Evolutionary conservation across 257 asterid genomes (phyloP), one percentile per base, ranked within the genome.

Genomic region (Plantago ovata): DNA sequence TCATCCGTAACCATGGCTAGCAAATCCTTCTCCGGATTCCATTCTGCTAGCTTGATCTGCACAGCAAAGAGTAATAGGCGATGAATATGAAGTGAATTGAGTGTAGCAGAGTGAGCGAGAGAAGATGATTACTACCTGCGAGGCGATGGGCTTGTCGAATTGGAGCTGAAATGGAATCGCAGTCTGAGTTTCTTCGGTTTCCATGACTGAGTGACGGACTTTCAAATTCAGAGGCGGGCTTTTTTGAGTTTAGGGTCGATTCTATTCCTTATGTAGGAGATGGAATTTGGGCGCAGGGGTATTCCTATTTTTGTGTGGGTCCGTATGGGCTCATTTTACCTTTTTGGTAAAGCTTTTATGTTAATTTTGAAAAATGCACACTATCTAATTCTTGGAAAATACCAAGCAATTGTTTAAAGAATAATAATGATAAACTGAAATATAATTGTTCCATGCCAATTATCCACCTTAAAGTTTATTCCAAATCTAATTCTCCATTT

Each of bases 1-100:
- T 88, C 98, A 54, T 84, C 89, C 0, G 96, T 86, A 21, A 89
- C 99, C 91, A 93, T 86, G 41, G 97, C 96, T 16, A 89, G 81
- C 56, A 93, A 75, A 77, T 93, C 97, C 73, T 93, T 93, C 60
- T 89, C 99, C 42, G 97, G 96, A 72, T 89, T 93, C 99, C 99
- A 93, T 82, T 86, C 96, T 46, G 99, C 97, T 58, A 89, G 65
- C 67, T 86, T 89, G 23, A 86, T 70, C 99, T 89, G 82, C 69
- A 71, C 44, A 55, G 36, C 13, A 23, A 51, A 12, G 10, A 13
- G 36, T 6, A 53, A 24, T 15, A 67, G 53, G 32, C 11, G 43
- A 57, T 66, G 23, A 46, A 46, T 4, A 42, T 3, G 3, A 9
- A 42, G 14, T 16, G 46, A 38, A 1, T 42, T 9, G 13, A 38